Base-by-base conservation (phyloP, 495 filamentous ascomycete species). In the Pyronema domesticum region DNA sequence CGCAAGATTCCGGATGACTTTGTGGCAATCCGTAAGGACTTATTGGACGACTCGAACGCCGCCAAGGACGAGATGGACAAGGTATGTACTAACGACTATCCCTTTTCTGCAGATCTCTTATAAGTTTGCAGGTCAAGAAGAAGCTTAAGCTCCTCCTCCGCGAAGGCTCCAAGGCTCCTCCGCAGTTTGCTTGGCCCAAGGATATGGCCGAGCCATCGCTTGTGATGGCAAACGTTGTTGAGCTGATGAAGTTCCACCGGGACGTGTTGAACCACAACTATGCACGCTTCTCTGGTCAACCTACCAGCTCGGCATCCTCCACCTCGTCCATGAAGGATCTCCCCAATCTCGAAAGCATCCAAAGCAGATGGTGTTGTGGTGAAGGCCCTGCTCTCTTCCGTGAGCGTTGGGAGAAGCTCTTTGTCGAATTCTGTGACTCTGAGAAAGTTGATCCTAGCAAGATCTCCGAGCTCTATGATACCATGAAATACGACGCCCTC, bases 21-120 rank as follows among this genome's bases (percentile, higher is more conserved):
- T 53, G 89, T 95, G 58, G 81, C 80, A 48, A 77, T 96, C 55
- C 79, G 91, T 43, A 98, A 98, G 66, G 88, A 96, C 67, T 74
- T 98, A 1, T 73, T 98, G 6, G 91, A 98, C 66, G 91, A 98
- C 64, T 94, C 87, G 1, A 98, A 98, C 69, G 91, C 91, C n/a
- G 91, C 91, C 51, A 98, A 98, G 67, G 93, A 96, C 68, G 89
- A 93, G 60, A 98, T 95, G 89, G 91, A 98, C 69, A 95, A 93
- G 66, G 62, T 65, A 53, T 14, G 39, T 55, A 34, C 17, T 23
- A 0, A 23, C 23, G 7, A 13, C 15, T 47, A 15, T 18, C 35
- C 44, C 33, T 34, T 34, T 51, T 40, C 14, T 36, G 14, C 17
- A 14, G 11, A 46, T n/a, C 7, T 33, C 59, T 62, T 44, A 58